Conservation (phyloP, 176 grass and related monocot species). For the Carex scoparia region DNA sequence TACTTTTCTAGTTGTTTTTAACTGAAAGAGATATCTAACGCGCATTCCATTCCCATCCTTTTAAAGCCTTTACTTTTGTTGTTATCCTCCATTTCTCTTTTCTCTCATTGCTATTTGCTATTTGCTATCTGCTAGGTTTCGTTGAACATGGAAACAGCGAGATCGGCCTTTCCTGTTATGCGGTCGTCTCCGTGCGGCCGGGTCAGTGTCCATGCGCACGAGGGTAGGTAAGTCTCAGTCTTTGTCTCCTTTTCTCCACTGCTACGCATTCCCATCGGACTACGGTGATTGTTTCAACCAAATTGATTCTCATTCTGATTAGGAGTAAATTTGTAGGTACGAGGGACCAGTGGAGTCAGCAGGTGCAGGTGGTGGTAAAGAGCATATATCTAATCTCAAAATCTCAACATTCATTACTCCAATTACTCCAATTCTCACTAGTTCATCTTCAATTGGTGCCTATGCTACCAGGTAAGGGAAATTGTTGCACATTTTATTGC, state of each 20-base stretch:
- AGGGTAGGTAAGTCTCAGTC: no score
- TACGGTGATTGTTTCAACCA: background rate
- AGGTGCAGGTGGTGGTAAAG: background rate
- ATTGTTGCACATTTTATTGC: background rate
- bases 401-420: background rate
- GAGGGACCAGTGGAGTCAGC: background rate
- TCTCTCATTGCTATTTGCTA: no score
- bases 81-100: no score
- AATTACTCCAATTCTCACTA: background rate
- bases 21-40: no score
- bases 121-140: background rate
- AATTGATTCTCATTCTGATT: background rate
- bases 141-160: background rate
- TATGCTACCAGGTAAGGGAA: background rate
- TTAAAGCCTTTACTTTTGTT: no score
- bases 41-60: no score
- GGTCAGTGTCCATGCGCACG: background rate
- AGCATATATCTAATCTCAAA: background rate
- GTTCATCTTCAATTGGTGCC: background rate
- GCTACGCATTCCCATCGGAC: no score
- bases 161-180: background rate
- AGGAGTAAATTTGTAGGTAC: background rate
- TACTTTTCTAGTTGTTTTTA: no score
- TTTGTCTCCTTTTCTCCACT: background rate
- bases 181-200: background rate